A percentile compares a stretch with the other conserved stretches of the same genome.
Evolutionary conservation across 805 yeast genomes (phyloP).

Genomic region (Kazachstania kunashirensis): DNA sequence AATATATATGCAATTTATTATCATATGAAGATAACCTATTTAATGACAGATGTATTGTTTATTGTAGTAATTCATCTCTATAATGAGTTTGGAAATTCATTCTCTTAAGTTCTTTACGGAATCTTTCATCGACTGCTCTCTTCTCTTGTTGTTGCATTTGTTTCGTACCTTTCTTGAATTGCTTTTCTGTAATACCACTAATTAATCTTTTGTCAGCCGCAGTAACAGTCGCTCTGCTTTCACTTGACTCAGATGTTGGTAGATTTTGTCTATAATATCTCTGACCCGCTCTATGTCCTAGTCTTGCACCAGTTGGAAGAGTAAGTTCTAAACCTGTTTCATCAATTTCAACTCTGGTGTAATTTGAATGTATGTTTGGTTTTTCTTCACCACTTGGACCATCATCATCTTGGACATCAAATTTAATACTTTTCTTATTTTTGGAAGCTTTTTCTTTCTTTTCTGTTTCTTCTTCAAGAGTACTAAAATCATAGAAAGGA

Average conservation of each 20-base stretch:
- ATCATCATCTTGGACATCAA: conserved; percentile 24
- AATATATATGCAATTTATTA: conserved; percentile 1
- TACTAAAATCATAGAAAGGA: conserved; percentile 74
- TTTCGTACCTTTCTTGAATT: conserved; percentile 42
- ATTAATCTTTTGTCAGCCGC: conserved; percentile 61
- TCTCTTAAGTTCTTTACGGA: conserved; percentile 51
- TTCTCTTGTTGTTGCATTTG: conserved; percentile 34
- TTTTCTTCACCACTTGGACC: conserved; percentile 7
- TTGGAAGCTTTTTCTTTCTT: conserved; percentile 11
- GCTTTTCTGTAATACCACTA: conserved; percentile 53
- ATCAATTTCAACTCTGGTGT: conserved; percentile 35
- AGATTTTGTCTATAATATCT: conserved; percentile 63
- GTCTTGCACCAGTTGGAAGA: conserved; percentile 66
- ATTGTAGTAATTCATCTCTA: conserved; percentile 58
- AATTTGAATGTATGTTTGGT: conserved; percentile 23
- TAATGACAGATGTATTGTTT: too few species aligned
- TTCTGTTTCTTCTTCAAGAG: conserved; percentile 41
- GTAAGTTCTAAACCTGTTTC: conserved; percentile 53
- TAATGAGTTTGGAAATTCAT: conserved; percentile 78
- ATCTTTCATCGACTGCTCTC: conserved; percentile 34
- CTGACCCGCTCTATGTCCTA: conserved; percentile 73
- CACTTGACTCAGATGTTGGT: conserved; percentile 35
- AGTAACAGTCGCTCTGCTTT: conserved; percentile 65
- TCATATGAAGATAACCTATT: too few species aligned
- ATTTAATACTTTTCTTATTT: conserved; percentile 27